Conservation (phyloP, 2,329 filamentous ascomycete species). For the Aspergillus sp. region DNA sequence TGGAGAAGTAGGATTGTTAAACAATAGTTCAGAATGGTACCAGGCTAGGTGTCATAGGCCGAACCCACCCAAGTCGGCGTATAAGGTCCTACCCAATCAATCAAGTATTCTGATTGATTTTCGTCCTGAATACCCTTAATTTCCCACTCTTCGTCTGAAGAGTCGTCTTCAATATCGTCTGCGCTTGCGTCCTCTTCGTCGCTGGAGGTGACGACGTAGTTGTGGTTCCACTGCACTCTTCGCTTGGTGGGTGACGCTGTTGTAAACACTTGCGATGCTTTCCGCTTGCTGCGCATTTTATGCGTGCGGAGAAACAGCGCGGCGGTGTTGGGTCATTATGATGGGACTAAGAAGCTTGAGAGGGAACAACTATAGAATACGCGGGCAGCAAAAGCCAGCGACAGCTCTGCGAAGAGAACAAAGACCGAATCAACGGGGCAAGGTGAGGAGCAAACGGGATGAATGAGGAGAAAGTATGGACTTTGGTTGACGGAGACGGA, state of each 20-base stretch:
- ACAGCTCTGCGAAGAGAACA: neutral
- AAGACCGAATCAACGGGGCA: neutral
- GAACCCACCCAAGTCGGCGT: conserved; percentile 40
- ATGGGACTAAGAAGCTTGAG: neutral
- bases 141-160: conserved; percentile 29
- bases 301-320: conserved; percentile 22
- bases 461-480: conserved; percentile 12
- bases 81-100: conserved; percentile 40
- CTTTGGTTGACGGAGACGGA: conserved; percentile 21
- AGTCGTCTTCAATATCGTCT: conserved; percentile 7
- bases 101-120: conserved; percentile 34
- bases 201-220: conserved; percentile 12
- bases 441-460: conserved; percentile 6
- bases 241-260: conserved; percentile 6
- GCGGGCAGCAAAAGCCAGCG: neutral
- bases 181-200: conserved; percentile 16
- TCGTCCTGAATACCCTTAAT: conserved; percentile 40
- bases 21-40: neutral
- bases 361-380: neutral
- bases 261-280: conserved; percentile 19
- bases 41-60: neutral
- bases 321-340: conserved; percentile 20
- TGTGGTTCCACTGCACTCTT: conserved; percentile 9
- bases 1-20: conserved; percentile 17
- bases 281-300: conserved; percentile 27